Base-by-base conservation (phyloP, 2,329 filamentous ascomycete genomes). In the Nemania bipapillata region DNA sequence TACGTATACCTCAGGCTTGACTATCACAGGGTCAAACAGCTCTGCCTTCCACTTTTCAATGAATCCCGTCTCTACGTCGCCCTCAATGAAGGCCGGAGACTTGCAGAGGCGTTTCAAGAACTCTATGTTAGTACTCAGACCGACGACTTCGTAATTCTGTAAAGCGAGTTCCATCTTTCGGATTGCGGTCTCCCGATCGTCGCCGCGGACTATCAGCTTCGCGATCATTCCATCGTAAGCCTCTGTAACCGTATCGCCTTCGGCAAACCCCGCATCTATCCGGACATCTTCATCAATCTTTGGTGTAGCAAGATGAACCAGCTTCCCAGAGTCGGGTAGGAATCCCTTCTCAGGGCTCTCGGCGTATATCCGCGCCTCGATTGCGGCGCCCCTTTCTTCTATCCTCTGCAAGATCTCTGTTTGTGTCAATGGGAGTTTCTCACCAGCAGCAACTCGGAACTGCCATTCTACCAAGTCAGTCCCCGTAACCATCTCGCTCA, bases 151-250 rank as follows among this genome's bases (percentile, higher is more conserved):
- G 77, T 98, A 99, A 55, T 93, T 87, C 72, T 93, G 91, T 11
- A 99, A 83, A 0, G 96, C 94, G 3, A 90, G 84, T 42, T 90
- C 89, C 67, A 99, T 85, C 79, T 93, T 96, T 66, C 92, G 90
- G 57, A 99, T 91, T 3, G 94, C 93, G 28, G 92, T 91, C 77
- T 91, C 87, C 68, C 96, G 87, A 65, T 91, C 91, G 17, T 89
- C 87, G 0, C 92, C 96, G 66, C 92, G 89, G 5, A 98, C 93
- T 74, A 99, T 99, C 60, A 99, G 87, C 82, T 99, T 99, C 52
- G 96, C 93, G 73, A 99, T 97, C 96, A 99, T 99, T 30, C 96
- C 96, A 75, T 99, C 96, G 80, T 99, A 99, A 63, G 96, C 92
- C 66, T 95, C 93, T 0, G 94, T 96, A 2, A 99, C 92, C 70